Evolutionary conservation across 2,329 filamentous ascomycete genomes (phyloP), one percentile per base, ranked within the genome.

Genomic region (Ceratocystiopsis sp.): DNA sequence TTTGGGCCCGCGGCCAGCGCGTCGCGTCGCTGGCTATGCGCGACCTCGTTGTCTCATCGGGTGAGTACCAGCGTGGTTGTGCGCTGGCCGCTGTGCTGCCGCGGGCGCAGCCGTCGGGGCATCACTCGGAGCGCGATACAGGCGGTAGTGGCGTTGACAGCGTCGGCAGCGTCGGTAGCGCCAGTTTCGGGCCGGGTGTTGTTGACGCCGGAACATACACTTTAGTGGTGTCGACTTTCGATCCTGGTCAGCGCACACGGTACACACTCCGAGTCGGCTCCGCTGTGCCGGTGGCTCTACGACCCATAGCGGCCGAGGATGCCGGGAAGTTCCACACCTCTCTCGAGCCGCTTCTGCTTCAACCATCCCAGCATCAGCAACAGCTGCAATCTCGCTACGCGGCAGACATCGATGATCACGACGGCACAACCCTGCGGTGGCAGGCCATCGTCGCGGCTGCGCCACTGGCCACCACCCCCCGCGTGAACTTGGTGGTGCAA

Each of bases 141-240:
- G 25, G 25, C 25, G 25, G 2, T 8, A 11, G 45, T 1, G 41
- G 39, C 19, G 39, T 42, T 33, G 42, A 40, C 41, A 40, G 40
- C 12, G 43, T 45, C 17, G 45, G 25, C 29, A 42, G 33, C 18
- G 46, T 39, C 19, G 48, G 47, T 13, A 49, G 45, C 21, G 45
- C 49, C 1, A 42, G 44, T 4, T 50, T 50, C n/a, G 48, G 47
- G 3, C n/a, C 44, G 0, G 48, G 48, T 14, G n/a, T 44, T 9
- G 62, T 94, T 16, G 75, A 78, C 35, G 63, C 74, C 1, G 89
- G 89, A 0, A 68, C 68, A 0, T 98, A 96, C 59, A 95, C 84
- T 0, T 69, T 94, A 44, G 80, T 95, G 8, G 89, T 82, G 56
- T 94, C 85, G 3, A 93, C 89, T 0, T 96, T 93, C 57, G 85